phyloP scores from a whole-genome alignment of 108 stramenopile genomes.

The Epithemia pelagica region DNA sequence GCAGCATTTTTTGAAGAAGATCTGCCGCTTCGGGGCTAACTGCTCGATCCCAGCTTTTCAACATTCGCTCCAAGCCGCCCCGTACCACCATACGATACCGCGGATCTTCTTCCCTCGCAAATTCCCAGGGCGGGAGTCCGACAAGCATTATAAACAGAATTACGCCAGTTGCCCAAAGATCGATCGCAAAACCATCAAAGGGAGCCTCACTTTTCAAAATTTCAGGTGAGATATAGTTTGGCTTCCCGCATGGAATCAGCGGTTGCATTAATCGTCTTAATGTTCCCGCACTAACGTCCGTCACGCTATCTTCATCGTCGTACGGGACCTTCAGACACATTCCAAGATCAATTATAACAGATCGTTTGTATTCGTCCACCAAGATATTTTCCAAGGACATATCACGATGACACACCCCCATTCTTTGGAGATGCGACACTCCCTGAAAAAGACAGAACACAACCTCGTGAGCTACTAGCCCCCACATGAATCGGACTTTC shows the following conservation, averaged over 20 bases:
- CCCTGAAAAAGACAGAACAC: conserved; percentile 29
- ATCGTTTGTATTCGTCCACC: conserved; percentile 47
- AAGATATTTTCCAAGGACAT: conserved; percentile 73
- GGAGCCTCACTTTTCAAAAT: conserved; percentile 38
- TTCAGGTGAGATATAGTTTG: conserved; percentile 91
- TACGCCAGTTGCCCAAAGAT: conserved; percentile 87
- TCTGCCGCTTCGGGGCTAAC: conserved; percentile 44
- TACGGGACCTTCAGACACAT: conserved; percentile 81
- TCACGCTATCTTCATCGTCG: conserved; percentile 27
- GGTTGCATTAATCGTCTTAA: conserved; percentile 61
- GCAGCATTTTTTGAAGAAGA: conserved; percentile 74
- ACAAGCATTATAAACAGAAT: conserved; percentile 84
- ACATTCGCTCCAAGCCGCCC: conserved; percentile 44
- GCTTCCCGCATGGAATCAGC: conserved; percentile 88
- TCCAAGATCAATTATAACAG: conserved; percentile 72
- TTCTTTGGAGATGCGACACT: conserved; percentile 51
- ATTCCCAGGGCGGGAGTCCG: conserved; percentile 77
- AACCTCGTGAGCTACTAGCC: not conserved
- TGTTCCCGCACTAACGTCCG: conserved; percentile 49
- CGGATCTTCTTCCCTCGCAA: conserved; percentile 42
- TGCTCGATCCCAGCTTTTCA: conserved; percentile 42
- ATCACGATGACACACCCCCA: conserved; percentile 67
- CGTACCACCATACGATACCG: conserved; percentile 37
- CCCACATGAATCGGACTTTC: not conserved
- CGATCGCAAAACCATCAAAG: conserved; percentile 85